Evolutionary conservation across 495 filamentous ascomycete genomes (phyloP), one percentile per base, ranked within the genome.

Genomic region (Penicillium verhagenii): DNA sequence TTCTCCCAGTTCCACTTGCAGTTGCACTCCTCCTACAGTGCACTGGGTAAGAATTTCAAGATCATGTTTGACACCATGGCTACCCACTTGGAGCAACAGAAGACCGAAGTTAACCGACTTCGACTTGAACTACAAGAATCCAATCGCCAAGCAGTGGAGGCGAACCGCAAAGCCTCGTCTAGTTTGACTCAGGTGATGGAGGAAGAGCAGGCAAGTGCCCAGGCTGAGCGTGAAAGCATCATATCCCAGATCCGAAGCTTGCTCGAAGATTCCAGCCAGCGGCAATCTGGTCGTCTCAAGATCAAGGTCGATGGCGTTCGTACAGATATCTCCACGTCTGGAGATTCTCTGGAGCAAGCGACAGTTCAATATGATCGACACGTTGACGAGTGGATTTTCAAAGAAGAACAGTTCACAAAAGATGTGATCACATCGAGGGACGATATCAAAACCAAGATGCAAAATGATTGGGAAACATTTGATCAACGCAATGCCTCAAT

Each of bases 1-100:
- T 79, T 97, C 31, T 78, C 84, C 8, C 79, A 80, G 18, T 96
- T 97, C 53, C 90, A 96, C 59, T 82, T 74, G 50, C 86, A 92
- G 77, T 79, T 98, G 37, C 90, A 96, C 60, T 61, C 76, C 8
- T 97, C 95, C 1, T 97, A 96, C 71, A 87, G 85, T 59, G 82
- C 82, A n/a, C 80, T 97, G 3, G 91, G 91, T n/a, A 86, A 83
- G 46, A 91, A 97, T 56, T 90, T 97, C 74, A 92, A 93, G 61
- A 71, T 69, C 16, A 82, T 93, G 37, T 97, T 97, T 49, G 90
- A 95, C 47, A 84, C 86, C 10, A 77, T 96, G 51, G 72, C 89
- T 29, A 81, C 78, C 43, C 86, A 90, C 44, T 74, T 96, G 20
- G 79, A 83, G 29, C 74, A 83, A n/a, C 94, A 98, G 66, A 89